A percentile compares a stretch with the other conserved stretches of the same genome.
phyloP scores from a whole-genome alignment of 805 yeast species.

The Kuraishia hungarica region DNA sequence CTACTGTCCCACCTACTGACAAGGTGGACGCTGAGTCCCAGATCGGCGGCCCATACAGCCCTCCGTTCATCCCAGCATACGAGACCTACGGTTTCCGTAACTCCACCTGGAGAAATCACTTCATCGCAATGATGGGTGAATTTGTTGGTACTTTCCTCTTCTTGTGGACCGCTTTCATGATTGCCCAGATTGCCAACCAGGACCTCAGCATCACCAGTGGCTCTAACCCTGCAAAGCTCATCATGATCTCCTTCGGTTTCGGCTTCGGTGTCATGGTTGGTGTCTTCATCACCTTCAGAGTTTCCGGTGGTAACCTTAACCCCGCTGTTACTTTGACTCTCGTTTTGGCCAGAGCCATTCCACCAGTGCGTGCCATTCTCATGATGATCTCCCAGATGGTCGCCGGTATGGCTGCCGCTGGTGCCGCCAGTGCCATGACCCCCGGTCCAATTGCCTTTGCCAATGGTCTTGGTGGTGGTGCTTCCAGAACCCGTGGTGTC shows the following conservation, averaged over 20 bases:
- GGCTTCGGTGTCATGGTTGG: slow-evolving; percentile 78
- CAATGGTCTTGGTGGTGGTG: slow-evolving; percentile 64
- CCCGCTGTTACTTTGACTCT: slow-evolving; percentile 80
- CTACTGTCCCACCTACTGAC: neutral
- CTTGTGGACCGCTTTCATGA: slow-evolving; percentile 72
- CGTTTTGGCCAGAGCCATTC: slow-evolving; percentile 63
- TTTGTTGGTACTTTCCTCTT: slow-evolving; percentile 82
- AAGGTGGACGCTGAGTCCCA: slow-evolving; percentile 28
- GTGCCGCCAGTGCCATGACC: slow-evolving; percentile 77
- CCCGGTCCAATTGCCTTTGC: slow-evolving; percentile 72
- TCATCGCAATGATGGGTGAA: slow-evolving; percentile 69
- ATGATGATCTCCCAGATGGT: slow-evolving; percentile 63
- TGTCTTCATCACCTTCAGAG: slow-evolving; percentile 59
- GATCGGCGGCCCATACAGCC: slow-evolving; percentile 26
- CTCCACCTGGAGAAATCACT: slow-evolving; percentile 46
- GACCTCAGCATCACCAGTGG: slow-evolving; percentile 23
- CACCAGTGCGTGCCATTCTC: slow-evolving; percentile 61
- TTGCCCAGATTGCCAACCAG: slow-evolving; percentile 71
- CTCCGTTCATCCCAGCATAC: slow-evolving; percentile 25
- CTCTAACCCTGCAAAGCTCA: slow-evolving; percentile 50
- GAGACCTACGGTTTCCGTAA: slow-evolving; percentile 27
- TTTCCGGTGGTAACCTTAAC: slow-evolving; percentile 85
- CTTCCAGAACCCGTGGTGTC: slow-evolving; percentile 65
- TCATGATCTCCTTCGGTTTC: slow-evolving; percentile 80
- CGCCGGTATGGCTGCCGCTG: slow-evolving; percentile 91